Evolutionary conservation across 2,329 filamentous ascomycete species (phyloP), one percentile per base, ranked within the genome.

Genomic region (Xylariaceae sp.): DNA sequence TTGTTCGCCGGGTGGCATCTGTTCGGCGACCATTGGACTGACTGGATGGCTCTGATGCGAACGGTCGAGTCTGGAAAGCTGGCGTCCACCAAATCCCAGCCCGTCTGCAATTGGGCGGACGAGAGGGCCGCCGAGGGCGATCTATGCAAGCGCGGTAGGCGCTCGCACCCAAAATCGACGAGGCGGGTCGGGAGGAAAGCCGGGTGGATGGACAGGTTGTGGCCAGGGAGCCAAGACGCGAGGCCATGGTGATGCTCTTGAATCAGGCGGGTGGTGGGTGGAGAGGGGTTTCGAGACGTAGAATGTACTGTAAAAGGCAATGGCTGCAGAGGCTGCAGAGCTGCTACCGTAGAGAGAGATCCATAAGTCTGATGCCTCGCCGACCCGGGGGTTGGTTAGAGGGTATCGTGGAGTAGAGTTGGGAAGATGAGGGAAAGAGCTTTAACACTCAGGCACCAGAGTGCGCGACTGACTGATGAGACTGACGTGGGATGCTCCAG

Each of bases 241-340:
- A 32, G 35, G 42, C 32, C 47, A 52, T 52, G 37, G 11, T 35
- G 32, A 32, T 8, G 24, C 24, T 5, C 25, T 5, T 28, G 29
- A 28, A 36, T 36, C 31, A 15, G 28, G 31, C 22, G 21, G 27
- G 32, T 18, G 18, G 32, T 26, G 33, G 30, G 33, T 19, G n/a
- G 17, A 29, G 5, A 13, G 16, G 21, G 16, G 17, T 31, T 30
- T 40, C 36, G 18, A 36, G 36, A 36, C 19, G 35, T 13, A n/a
- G n/a, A n/a, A n/a, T n/a, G n/a, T n/a, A n/a, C n/a, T n/a, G n/a
- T n/a, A n/a, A n/a, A n/a, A n/a, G n/a, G n/a, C 24, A 26, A 38
- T 36, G 39, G 46, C 47, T 51, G 46, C 48, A 40, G 40, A 47
- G 40, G 52, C 49, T 42, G 51, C 44, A 41, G 38, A 45, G 29